phyloP scores from a whole-genome alignment of 495 filamentous ascomycete species.

The Aspergillus hancockii region DNA sequence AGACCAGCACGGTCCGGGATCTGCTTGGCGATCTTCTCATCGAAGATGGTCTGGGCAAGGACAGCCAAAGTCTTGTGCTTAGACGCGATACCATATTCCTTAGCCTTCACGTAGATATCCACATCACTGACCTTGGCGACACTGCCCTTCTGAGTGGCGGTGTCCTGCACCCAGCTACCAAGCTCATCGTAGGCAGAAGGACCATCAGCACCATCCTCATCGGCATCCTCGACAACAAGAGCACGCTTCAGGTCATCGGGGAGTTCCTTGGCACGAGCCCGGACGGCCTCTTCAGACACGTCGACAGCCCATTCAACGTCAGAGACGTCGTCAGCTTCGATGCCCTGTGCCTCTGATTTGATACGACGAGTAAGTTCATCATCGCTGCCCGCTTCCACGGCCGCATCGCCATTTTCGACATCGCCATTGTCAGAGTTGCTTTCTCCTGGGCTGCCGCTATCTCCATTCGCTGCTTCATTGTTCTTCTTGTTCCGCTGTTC shows the following conservation, averaged over 20 bases:
- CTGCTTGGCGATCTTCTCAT: constrained; percentile 85
- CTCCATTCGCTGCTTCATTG: constrained; percentile 59
- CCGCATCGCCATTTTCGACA: constrained; percentile 68
- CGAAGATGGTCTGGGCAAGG: constrained; percentile 90
- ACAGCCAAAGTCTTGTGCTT: constrained; percentile 95
- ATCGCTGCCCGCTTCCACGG: constrained; percentile 78
- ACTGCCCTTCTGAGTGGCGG: constrained; percentile 69
- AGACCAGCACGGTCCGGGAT: constrained; percentile 77
- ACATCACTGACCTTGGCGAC: constrained; percentile 78
- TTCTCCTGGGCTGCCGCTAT: constrained; percentile 68
- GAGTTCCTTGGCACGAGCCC: constrained; percentile 86
- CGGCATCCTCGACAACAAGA: constrained; percentile 79
- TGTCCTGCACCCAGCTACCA: constrained; percentile 84
- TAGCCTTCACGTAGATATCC: constrained; percentile 92
- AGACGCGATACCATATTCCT: constrained; percentile 87
- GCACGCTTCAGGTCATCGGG: constrained; percentile 89
- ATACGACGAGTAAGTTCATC: constrained; percentile 91
- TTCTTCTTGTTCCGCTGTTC: constrained; percentile 71
- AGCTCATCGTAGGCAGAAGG: constrained; percentile 87
- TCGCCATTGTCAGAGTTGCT: constrained; percentile 68
- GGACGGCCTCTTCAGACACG: constrained; percentile 91
- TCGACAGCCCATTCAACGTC: constrained; percentile 95
- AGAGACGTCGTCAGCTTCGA: constrained; percentile 65
- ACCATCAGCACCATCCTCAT: constrained; percentile 82
- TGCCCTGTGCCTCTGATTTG: constrained; percentile 75